Evolutionary conservation across 2,329 filamentous ascomycete species (phyloP), one percentile per base, ranked within the genome.

Genomic region (Venturiaceae sp.): DNA sequence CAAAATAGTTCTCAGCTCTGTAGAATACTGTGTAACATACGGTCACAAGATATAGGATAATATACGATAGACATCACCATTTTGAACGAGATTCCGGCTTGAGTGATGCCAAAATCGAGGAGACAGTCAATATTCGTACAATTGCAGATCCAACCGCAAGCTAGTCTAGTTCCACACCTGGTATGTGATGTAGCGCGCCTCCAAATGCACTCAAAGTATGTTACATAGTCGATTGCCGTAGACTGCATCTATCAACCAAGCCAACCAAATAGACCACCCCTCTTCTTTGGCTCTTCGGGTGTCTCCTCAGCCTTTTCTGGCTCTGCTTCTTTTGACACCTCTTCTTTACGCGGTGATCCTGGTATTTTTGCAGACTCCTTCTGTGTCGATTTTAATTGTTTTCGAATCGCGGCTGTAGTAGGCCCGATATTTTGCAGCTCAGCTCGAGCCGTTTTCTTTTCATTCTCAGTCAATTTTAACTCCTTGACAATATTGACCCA

Each of bases 401-500:
- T 30, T 50, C 19, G 5, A 30, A 30, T 50, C 30, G 44, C 26
- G 13, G 44, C 44, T 16, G 44, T 50, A 26, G 44, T 50, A 7
- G 44, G 44, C 30, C 26, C 44, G 28, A 5, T 32, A 5, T 30
- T 16, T 13, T 50, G 44, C 7, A 50, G 44, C 5, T 50, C 44
- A 16, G n/a, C 14, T 30, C 44, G 44, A n/a, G 44, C 44, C 26
- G 44, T 26, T 26, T 50, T 50, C 26, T 50, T 50, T 50, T 50
- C 44, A 30, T 30, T 50, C 1, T n/a, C 26, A 3, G 44, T 50
- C 44, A 50, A 28, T n/a, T 50, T 26, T n/a, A 50, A 30, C 19
- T 50, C 44, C 44, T 50, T 50, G 44, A 50, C 30, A 26, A 50
- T 50, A 30, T 50, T 50, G 26, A 50, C 44, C 44, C 26, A 50